Conservation (phyloP, 2,329 filamentous ascomycete genomes). For the Penicillium psychrosexuale region DNA sequence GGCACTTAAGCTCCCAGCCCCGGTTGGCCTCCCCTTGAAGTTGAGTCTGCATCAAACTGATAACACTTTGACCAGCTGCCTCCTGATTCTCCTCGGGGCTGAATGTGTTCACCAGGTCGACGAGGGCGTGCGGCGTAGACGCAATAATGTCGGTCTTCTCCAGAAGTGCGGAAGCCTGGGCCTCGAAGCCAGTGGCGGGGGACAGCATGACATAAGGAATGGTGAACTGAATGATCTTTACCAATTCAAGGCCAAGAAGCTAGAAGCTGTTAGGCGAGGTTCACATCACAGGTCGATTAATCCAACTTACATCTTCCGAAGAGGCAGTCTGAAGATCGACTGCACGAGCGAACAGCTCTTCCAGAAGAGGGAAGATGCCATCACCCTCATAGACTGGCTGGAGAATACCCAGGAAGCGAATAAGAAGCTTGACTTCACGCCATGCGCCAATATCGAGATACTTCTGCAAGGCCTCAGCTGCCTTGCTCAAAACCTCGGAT, state of each 20-base stretch:
- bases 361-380: conserved; percentile 78
- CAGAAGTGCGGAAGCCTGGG: conserved; percentile 74
- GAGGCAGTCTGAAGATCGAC: conserved; percentile 89
- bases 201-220: conserved; percentile 85
- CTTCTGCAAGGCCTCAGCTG: conserved; percentile 61
- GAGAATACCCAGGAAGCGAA: conserved; percentile 85
- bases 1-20: conserved; percentile 69
- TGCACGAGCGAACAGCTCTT: conserved; percentile 88
- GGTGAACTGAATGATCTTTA: conserved; percentile 93
- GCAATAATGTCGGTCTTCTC: conserved; percentile 95
- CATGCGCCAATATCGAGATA: conserved; percentile 72
- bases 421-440: conserved; percentile 84
- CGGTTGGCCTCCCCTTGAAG: conserved; percentile 71
- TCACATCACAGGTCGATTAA: background rate
- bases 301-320: conserved; percentile 75
- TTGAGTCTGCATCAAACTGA: conserved; percentile 81
- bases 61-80: conserved; percentile 65
- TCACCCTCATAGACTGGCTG: conserved; percentile 77
- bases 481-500: conserved; percentile 64
- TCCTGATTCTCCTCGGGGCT: conserved; percentile 60
- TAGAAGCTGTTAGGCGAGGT: conserved; percentile 29
- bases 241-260: conserved; percentile 72
- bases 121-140: conserved; percentile 78
- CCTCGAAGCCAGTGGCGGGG: conserved; percentile 65
- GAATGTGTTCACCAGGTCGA: conserved; percentile 83